Base-by-base conservation (phyloP, 306 rosid species). In the Rosa persica region DNA sequence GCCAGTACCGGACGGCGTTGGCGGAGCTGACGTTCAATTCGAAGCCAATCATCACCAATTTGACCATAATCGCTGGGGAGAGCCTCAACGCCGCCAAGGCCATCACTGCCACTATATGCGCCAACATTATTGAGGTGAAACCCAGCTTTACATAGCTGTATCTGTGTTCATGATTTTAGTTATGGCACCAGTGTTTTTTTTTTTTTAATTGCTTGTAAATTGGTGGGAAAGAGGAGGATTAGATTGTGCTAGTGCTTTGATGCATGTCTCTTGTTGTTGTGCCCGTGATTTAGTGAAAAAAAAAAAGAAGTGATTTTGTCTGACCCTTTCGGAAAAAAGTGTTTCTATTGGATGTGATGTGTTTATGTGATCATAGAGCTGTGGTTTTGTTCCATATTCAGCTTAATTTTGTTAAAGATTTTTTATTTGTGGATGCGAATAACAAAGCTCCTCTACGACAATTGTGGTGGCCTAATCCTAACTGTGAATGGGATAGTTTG, bases 81-180 rank as follows among this genome's bases (percentile, higher is more conserved):
- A 92, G 84, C 47, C 83, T 77, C 46, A 78, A 76, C 54, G 94
- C 96, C 0, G 94, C 89, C 1, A 89, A 92, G 83, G 87, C 96
- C 2, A 81, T 94, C 20, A 87, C 93, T 4, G 84, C 85, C 6
- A 84, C 93, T 19, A 85, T 96, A 74, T 96, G 96, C 83, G 65
- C 79, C 78, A 88, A 96, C 84, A 93, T 96, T 82, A 44, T 96
- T 43, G 99, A 96, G 99, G 99, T 96, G 98, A 96, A 76, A 89
- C 86, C 81, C 77, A 73, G 89, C 77, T 86, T 87, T 86, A 87
- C 77, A 75, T 84, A 71, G 82, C 62, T 84, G 82, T 79, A 67
- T 87, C 70, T 84, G 76, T 79, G 72, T 85, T 85, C 81, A 16
- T 73, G 80, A 82, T 48, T 73, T 70, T 64, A 46, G 81, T 67